Percentiles rank a stretch among this genome's conserved stretches.
Conservation (phyloP, 331 rosid genomes). For the Arachis monticola region DNA sequence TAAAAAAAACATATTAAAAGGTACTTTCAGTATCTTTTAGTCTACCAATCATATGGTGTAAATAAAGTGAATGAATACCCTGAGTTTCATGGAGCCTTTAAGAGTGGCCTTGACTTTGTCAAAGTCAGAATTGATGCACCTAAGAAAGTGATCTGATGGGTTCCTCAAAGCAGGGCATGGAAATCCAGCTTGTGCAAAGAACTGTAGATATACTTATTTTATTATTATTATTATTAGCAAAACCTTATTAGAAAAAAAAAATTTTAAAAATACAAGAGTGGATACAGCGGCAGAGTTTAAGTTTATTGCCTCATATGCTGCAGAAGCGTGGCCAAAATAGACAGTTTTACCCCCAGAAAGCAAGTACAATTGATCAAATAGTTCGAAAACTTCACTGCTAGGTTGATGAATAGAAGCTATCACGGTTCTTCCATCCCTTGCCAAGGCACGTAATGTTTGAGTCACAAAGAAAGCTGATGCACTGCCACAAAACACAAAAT, state of each 20-base stretch:
- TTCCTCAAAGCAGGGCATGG: constrained; percentile 98
- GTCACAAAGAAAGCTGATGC: constrained; percentile 99
- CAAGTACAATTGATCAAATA: constrained; percentile 86
- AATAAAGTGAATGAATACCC: constrained; percentile 57
- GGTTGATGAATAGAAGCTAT: constrained; percentile 98
- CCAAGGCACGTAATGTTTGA: constrained; percentile 81
- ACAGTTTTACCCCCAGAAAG: constrained; percentile 96
- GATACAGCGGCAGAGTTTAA: no score
- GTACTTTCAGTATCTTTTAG: no score
- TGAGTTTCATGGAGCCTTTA: constrained; percentile 88
- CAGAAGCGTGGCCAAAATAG: constrained; percentile 88
- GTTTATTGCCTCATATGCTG: constrained; percentile 77
- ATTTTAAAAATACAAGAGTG: not conserved
- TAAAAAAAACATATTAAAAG: no score
- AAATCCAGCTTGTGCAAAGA: constrained; percentile 96
- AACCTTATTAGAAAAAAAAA: not conserved
- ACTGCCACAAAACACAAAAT: constrained; percentile 55
- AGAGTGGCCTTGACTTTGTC: constrained; percentile 91
- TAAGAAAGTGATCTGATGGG: constrained; percentile 96
- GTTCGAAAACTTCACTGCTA: constrained; percentile 97
- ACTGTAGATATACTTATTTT: constrained; percentile 52
- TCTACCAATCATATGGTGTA: no score
- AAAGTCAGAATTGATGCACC: constrained; percentile 94
- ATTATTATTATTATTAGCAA: not conserved
- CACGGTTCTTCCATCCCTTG: constrained; percentile 93